Evolutionary conservation across 257 asterid genomes (phyloP).

Genomic region (Solanum paucissectum): DNA sequence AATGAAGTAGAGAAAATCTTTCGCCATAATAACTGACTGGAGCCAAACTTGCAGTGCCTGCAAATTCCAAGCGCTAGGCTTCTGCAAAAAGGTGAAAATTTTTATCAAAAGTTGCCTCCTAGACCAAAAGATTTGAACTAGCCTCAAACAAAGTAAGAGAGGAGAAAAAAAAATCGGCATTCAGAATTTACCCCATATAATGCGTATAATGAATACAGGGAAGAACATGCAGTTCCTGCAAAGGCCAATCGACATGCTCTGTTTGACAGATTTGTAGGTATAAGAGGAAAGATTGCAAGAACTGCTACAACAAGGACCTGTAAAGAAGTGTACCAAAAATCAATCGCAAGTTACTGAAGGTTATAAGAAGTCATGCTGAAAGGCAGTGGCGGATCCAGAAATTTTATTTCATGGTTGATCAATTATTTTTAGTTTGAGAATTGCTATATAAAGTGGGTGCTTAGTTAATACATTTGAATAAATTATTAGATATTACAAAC

Average conservation of each 20-base stretch:
- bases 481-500: too few species aligned
- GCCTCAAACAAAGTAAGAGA: background rate
- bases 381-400: background rate
- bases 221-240: conserved; percentile 63
- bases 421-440: too few species aligned
- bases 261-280: conserved; percentile 59
- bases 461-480: too few species aligned
- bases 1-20: conserved; percentile 69
- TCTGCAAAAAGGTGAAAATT: conserved; percentile 36
- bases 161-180: background rate
- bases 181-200: conserved; percentile 66
- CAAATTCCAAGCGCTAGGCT: conserved; percentile 91
- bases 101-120: conserved; percentile 5
- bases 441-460: too few species aligned
- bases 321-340: background rate
- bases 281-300: conserved; percentile 69
- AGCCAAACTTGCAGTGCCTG: conserved; percentile 84
- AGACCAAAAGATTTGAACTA: background rate
- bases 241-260: conserved; percentile 71
- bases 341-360: background rate
- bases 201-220: conserved; percentile 62
- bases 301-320: conserved; percentile 73
- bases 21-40: conserved; percentile 60
- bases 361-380: background rate
- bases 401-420: too few species aligned